phyloP scores from a whole-genome alignment of 2,329 filamentous ascomycete species.

The Colletotrichum sp. region DNA sequence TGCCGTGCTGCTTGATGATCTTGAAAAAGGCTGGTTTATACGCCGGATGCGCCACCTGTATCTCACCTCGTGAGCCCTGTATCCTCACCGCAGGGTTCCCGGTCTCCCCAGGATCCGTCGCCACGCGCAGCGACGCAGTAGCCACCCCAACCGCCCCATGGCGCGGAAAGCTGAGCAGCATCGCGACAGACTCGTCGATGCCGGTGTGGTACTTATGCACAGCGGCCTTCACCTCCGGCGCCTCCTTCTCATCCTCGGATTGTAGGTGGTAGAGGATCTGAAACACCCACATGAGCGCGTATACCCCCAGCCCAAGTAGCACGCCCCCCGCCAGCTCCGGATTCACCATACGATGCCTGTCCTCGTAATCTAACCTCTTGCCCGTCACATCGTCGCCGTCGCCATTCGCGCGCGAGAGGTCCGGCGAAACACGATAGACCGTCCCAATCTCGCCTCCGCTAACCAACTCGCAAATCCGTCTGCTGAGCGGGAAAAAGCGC shows the following conservation, averaged over 20 bases:
- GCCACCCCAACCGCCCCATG: slow-evolving; percentile 75
- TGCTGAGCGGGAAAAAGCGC: slow-evolving; percentile 82
- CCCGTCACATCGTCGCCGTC: slow-evolving; percentile 45
- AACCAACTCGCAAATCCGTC: slow-evolving; percentile 72
- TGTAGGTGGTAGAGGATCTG: slow-evolving; percentile 86
- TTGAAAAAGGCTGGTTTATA: slow-evolving; percentile 73
- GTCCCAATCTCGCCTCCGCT: slow-evolving; percentile 59
- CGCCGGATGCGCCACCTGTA: slow-evolving; percentile 76
- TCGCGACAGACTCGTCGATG: slow-evolving; percentile 76
- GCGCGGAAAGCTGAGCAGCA: slow-evolving; percentile 76
- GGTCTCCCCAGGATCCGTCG: slow-evolving; percentile 62
- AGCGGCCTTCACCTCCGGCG: slow-evolving; percentile 70
- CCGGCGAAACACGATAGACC: slow-evolving; percentile 63
- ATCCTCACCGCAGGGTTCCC: slow-evolving; percentile 76
- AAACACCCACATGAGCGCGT: slow-evolving; percentile 89
- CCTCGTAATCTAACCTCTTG: slow-evolving; percentile 54
- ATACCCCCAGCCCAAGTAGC: slow-evolving; percentile 84
- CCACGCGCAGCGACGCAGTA: slow-evolving; percentile 66
- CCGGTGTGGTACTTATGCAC: slow-evolving; percentile 77
- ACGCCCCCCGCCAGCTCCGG: slow-evolving; percentile 81
- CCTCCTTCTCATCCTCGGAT: slow-evolving; percentile 68
- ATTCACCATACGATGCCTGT: slow-evolving; percentile 80
- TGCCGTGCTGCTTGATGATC: slow-evolving; percentile 54
- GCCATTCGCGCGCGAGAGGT: slow-evolving; percentile 65
- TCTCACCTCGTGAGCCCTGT: slow-evolving; percentile 79